Evolutionary conservation across 306 rosid species (phyloP), one percentile per base, ranked within the genome.

Genomic region (Albizia julibrissin): DNA sequence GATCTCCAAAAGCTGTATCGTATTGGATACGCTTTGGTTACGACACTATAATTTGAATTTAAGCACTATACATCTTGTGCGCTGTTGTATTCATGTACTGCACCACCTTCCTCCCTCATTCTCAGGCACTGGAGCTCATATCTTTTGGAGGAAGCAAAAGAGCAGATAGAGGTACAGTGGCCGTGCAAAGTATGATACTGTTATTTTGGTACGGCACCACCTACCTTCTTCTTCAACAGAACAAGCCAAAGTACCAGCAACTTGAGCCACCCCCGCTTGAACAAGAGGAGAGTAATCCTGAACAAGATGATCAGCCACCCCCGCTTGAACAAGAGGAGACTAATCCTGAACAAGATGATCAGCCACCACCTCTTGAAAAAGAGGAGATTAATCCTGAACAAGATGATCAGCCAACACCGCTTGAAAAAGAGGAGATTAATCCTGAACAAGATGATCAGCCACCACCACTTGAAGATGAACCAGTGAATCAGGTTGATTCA

Each of bases 201-300:
- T 74, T 92, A 80, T 95, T 95, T 85, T 92, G 92, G 98, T 95
- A 95, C 83, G 91, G 83, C 82, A 83, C 86, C 82, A 89, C 99
- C 69, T 93, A 93, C 87, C 92, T 94, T 81, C 97, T 95, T 84
- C 95, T 93, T 31, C 88, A 86, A 90, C 92, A 89, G 86, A 95
- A 95, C 85, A 92, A 85, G 89, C 96, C 98, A 37, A 91, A 87
- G 81, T 93, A 89, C 88, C 98, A 95, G 93, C 91, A 61, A 87
- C 89, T 91, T 81, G 91, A 90, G 88, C 79, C 79, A 54, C 82
- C 84, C 27, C 85, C 87, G 49, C 72, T 74, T 26, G 90, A 83
- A 27, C 87, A 88, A 0, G 91, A 91, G 85, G 86, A 87, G 66
- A 31, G 82, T 13, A 47, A 78, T 68, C 46, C 83, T 19, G 78